Conservation (phyloP, 2,329 filamentous ascomycete species). For the Neonectria punicea region DNA sequence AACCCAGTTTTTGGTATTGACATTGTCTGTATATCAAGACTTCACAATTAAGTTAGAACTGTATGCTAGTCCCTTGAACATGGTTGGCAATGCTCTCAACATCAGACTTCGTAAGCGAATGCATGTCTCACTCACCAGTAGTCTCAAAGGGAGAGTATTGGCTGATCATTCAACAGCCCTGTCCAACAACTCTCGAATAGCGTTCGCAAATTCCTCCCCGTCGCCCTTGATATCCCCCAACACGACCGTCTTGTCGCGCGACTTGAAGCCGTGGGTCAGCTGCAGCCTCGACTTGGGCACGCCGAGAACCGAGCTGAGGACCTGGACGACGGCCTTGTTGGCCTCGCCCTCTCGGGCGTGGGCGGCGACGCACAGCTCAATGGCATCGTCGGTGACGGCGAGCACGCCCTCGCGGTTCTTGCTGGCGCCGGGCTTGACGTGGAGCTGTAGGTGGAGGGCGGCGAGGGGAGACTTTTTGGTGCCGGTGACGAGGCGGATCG, state of each 20-base stretch:
- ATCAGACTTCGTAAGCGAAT: too few relatives aligned
- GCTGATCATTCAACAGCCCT: conserved; percentile 33
- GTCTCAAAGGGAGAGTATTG: too few relatives aligned
- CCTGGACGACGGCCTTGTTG: conserved; percentile 71
- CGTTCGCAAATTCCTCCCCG: conserved; percentile 41
- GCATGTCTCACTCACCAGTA: too few relatives aligned
- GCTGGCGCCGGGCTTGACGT: conserved; percentile 73
- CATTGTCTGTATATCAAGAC: too few relatives aligned
- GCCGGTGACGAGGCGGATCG: conserved; percentile 60
- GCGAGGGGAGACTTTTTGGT: conserved; percentile 57
- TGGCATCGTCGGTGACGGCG: conserved; percentile 63
- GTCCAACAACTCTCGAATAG: conserved; percentile 42
- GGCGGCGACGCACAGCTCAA: conserved; percentile 74
- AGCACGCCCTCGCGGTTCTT: conserved; percentile 70
- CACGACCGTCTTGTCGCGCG: conserved; percentile 70
- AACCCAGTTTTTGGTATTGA: too few relatives aligned
- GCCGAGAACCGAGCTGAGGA: conserved; percentile 69
- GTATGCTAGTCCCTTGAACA: too few relatives aligned
- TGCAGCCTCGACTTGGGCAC: conserved; percentile 72
- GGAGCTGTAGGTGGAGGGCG: conserved; percentile 70
- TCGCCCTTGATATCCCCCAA: conserved; percentile 50
- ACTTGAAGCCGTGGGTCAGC: conserved; percentile 71
- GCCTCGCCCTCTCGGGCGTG: conserved; percentile 74
- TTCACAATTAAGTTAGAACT: too few relatives aligned
- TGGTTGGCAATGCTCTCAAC: not conserved